phyloP scores from a whole-genome alignment of 2,329 filamentous ascomycete species.

The Cytospora schulzeri region DNA sequence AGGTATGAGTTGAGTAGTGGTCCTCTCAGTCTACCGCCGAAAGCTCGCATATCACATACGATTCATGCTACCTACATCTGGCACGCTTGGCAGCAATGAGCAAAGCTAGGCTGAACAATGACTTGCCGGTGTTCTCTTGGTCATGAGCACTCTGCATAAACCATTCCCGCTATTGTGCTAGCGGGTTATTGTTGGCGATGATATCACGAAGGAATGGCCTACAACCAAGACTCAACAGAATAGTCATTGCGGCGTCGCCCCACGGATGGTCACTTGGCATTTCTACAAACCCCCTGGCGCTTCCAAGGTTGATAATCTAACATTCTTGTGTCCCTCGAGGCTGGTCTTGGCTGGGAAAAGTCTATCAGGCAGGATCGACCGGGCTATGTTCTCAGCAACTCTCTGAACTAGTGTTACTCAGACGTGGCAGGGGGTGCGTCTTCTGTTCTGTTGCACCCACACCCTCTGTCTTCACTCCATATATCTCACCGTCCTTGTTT shows the following conservation, averaged over 20 bases:
- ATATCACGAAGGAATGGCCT: neutral
- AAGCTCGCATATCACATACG: slow-evolving; percentile 7
- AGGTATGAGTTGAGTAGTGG: slow-evolving; percentile 64
- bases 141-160: neutral
- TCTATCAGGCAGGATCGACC: slow-evolving; percentile 11
- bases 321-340: slow-evolving; percentile 14
- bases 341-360: slow-evolving; percentile 19
- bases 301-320: slow-evolving; percentile 14
- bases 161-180: neutral
- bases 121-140: neutral
- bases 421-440: slow-evolving; percentile 12
- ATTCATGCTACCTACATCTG: neutral
- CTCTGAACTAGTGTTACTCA: slow-evolving; percentile 15
- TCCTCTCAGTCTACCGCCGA: slow-evolving; percentile 4
- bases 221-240: neutral
- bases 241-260: slow-evolving; percentile 5
- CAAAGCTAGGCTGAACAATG: neutral
- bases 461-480: slow-evolving; percentile 7
- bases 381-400: slow-evolving; percentile 12
- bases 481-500: slow-evolving; percentile 5
- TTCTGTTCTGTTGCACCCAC: slow-evolving; percentile 13
- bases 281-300: slow-evolving; percentile 6
- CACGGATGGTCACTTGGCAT: slow-evolving; percentile 13
- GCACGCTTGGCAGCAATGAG: neutral
- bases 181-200: neutral